Evolutionary conservation across 2,329 filamentous ascomycete genomes (phyloP), one percentile per base, ranked within the genome.

Genomic region (Ascochyta lentis): DNA sequence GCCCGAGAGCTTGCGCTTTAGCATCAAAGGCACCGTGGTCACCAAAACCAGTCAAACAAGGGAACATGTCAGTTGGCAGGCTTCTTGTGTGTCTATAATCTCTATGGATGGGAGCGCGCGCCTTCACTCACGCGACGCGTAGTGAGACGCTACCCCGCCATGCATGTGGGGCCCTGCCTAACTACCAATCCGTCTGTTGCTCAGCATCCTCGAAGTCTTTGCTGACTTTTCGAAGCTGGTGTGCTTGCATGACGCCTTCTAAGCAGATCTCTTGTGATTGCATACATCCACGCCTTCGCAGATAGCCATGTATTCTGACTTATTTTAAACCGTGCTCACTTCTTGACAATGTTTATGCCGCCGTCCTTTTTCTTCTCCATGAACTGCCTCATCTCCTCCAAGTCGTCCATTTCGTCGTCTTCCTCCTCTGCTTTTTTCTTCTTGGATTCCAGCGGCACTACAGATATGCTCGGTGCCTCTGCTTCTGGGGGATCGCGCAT

Each of bases 271-370:
- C 19, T 19, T 19, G 19, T 19, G 19, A 19, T 19, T 19, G 19
- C 19, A 19, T 19, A 19, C 19, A 19, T 19, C 19, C 19, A 19
- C 3, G 19, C 19, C 19, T 19, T 19, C 19, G 19, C 19, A 19
- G 24, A 26, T 6, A 26, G 24, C 24, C 24, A 26, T 26, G 24
- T 6, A 26, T 26, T 2, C 24, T 26, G 24, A 12, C 13, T 12
- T 19, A 19, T 19, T 3, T 19, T 19, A 19, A 19, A 19, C 19
- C 19, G 19, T 19, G 26, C 19, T 56, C 47, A 67, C 54, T 86
- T 91, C 67, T 86, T 86, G 61, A 89, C 79, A 56, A 94, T 84
- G 68, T 88, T 92, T 58, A 95, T 84, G 41, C 91, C 89, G 67
- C 83, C 86, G 69, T 87, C 84, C 35, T 68, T 64, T 40, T 68